Percentiles rank a stretch among this genome's conserved stretches.
These are phyloP conservation scores for Diaporthe aspalathi DNA, from an alignment of 2,329 filamentous ascomycete species.

Conservation along the genomic window DNA sequence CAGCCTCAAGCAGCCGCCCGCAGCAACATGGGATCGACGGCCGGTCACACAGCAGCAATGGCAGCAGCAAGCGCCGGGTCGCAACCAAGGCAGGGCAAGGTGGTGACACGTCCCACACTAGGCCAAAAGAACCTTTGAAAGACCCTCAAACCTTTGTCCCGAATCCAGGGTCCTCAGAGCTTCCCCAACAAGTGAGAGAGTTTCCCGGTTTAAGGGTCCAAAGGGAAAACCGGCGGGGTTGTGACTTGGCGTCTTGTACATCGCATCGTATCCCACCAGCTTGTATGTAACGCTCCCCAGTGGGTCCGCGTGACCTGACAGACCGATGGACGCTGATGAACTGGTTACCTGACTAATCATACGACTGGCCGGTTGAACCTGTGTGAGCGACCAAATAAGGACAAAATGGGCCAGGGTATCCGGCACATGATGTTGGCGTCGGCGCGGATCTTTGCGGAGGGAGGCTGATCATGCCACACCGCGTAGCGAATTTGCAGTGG, in stretches of 20 bases:
- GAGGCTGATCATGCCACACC: conserved; percentile 12
- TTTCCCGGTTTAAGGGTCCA: conserved; percentile 10
- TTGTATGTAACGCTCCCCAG: too few species aligned
- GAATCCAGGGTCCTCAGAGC: conserved; percentile 26
- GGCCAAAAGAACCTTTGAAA: conserved; percentile 7
- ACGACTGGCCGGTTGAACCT: not conserved
- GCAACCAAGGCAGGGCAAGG: not conserved
- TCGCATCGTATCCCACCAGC: too few species aligned
- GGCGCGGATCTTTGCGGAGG: not conserved
- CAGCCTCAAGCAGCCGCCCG: not conserved
- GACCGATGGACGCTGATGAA: not conserved
- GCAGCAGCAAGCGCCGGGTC: not conserved
- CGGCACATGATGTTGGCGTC: too few species aligned
- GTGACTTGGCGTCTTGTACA: not conserved
- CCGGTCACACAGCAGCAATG: not conserved
- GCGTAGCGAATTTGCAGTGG: not conserved
- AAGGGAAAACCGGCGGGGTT: conserved; percentile 24
- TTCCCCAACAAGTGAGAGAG: conserved; percentile 1
- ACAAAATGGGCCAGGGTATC: too few species aligned
- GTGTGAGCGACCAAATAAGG: too few species aligned
- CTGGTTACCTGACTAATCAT: not conserved
- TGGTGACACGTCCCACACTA: not conserved
- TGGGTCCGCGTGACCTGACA: too few species aligned
- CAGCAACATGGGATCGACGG: conserved; percentile 4
- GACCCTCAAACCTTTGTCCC: conserved; percentile 21